Evolutionary conservation across 1,139 yeast species (phyloP).

Genomic region (Keqinozyma sinolaborantium): DNA sequence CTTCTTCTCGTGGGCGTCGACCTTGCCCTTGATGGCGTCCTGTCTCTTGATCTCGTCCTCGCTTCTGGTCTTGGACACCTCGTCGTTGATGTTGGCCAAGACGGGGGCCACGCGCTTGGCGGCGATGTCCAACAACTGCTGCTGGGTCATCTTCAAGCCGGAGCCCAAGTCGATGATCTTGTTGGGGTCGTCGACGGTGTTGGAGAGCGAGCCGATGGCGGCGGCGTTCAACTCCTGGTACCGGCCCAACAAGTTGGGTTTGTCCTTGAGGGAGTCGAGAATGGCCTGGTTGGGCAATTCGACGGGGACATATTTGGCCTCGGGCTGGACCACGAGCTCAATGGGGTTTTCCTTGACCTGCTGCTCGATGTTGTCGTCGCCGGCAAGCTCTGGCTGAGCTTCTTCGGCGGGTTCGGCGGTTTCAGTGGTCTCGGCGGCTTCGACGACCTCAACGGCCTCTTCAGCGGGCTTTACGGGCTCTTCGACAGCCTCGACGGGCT

Average conservation of each 20-base stretch:
- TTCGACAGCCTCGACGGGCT: constrained; percentile 7
- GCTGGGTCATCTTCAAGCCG: constrained; percentile 53
- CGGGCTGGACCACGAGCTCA: constrained; percentile 31
- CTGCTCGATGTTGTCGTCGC: constrained; percentile 23
- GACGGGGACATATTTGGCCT: constrained; percentile 31
- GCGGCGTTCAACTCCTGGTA: constrained; percentile 48
- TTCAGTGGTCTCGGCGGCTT: constrained; percentile 11
- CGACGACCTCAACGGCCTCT: constrained; percentile 10
- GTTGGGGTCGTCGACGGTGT: constrained; percentile 47
- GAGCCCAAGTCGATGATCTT: constrained; percentile 52
- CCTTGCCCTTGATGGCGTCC: constrained; percentile 35
- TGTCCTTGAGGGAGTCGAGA: constrained; percentile 41
- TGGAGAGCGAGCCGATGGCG: constrained; percentile 45
- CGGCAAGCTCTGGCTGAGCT: constrained; percentile 6
- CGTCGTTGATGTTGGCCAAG: constrained; percentile 46
- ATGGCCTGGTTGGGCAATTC: constrained; percentile 34
- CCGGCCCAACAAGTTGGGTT: constrained; percentile 45
- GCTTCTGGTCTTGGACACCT: constrained; percentile 44
- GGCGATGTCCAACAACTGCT: constrained; percentile 54
- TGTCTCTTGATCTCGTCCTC: constrained; percentile 46
- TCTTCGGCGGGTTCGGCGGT: constrained; percentile 7
- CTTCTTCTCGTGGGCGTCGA: constrained; percentile 41
- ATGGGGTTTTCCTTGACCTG: constrained; percentile 26
- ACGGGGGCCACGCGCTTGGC: constrained; percentile 56
- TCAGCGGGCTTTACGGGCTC: constrained; percentile 14